These are phyloP conservation scores for Lophium mytilinum DNA, from an alignment of 495 filamentous ascomycete species.

Conservation along the genomic window DNA sequence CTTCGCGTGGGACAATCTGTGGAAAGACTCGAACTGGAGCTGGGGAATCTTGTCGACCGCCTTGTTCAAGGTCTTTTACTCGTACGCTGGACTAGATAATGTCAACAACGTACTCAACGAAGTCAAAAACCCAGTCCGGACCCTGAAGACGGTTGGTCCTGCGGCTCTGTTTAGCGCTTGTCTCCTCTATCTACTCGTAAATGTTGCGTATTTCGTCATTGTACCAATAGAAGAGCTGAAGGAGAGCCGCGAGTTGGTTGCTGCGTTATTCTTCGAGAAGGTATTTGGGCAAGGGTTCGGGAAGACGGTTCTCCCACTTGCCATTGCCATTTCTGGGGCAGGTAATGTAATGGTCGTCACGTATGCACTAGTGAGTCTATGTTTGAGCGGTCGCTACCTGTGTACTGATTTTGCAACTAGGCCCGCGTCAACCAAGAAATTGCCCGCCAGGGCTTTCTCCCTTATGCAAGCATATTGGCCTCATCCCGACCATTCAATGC, in stretches of 20 bases:
- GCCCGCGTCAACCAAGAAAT: slow-evolving; percentile 64
- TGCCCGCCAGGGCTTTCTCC: slow-evolving; percentile 61
- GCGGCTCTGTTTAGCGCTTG: slow-evolving; percentile 54
- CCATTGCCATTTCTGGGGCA: slow-evolving; percentile 57
- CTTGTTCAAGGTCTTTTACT: slow-evolving; percentile 66
- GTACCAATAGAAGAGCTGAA: slow-evolving; percentile 63
- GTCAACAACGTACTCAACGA: slow-evolving; percentile 73
- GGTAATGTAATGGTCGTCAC: slow-evolving; percentile 77
- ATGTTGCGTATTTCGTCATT: slow-evolving; percentile 62
- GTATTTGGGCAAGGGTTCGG: slow-evolving; percentile 54
- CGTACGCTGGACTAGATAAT: slow-evolving; percentile 60
- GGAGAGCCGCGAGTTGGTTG: slow-evolving; percentile 57
- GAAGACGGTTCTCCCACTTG: slow-evolving; percentile 49
- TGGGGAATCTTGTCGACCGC: slow-evolving; percentile 51
- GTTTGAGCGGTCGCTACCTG: no score
- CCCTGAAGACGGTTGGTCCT: slow-evolving; percentile 55
- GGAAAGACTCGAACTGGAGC: slow-evolving; percentile 49
- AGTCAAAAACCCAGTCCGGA: slow-evolving; percentile 60
- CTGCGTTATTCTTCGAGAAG: slow-evolving; percentile 59
- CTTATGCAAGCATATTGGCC: slow-evolving; percentile 52
- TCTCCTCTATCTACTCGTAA: slow-evolving; percentile 58
- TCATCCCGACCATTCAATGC: slow-evolving; percentile 61
- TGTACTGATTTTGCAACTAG: slow-evolving; percentile 30
- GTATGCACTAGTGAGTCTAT: slow-evolving; percentile 35
- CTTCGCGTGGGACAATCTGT: slow-evolving; percentile 29